A percentile compares a stretch with the other conserved stretches of the same genome.
Evolutionary conservation across 345 rosid genomes (phyloP).

Genomic region (Pelargonium nanum): DNA sequence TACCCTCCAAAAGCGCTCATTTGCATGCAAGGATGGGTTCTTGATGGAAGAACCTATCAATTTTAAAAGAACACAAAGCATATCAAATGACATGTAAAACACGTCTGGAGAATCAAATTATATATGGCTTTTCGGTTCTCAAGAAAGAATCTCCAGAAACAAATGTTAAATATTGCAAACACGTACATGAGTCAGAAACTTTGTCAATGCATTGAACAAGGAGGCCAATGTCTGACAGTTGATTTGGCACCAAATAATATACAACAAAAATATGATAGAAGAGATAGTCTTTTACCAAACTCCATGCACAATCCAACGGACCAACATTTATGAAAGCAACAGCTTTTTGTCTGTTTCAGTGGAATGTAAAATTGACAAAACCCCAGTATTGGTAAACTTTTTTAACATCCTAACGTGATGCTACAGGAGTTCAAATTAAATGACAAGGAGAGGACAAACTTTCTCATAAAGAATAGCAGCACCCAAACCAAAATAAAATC

Average conservation of each 20-base stretch:
- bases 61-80: neutral
- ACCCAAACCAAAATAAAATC: too few species aligned
- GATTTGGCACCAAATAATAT: neutral
- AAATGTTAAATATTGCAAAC: neutral
- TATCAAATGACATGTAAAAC: neutral
- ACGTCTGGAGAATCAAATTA: neutral
- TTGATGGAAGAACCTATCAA: conserved; percentile 72
- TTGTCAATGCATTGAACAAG: neutral
- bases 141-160: neutral
- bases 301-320: neutral
- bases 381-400: neutral
- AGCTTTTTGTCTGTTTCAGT: neutral
- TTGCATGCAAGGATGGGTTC: conserved; percentile 92
- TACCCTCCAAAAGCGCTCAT: conserved; percentile 84
- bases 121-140: neutral
- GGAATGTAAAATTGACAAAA: neutral
- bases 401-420: neutral
- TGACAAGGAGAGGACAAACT: too few species aligned
- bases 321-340: neutral
- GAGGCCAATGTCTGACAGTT: neutral
- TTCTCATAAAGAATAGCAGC: too few species aligned
- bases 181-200: neutral
- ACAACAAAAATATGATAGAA: neutral
- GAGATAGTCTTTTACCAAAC: neutral
- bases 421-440: too few species aligned